These are phyloP conservation scores for Collybia nuda DNA, from an alignment of 768 basidiomycete species.

Conservation along the genomic window DNA sequence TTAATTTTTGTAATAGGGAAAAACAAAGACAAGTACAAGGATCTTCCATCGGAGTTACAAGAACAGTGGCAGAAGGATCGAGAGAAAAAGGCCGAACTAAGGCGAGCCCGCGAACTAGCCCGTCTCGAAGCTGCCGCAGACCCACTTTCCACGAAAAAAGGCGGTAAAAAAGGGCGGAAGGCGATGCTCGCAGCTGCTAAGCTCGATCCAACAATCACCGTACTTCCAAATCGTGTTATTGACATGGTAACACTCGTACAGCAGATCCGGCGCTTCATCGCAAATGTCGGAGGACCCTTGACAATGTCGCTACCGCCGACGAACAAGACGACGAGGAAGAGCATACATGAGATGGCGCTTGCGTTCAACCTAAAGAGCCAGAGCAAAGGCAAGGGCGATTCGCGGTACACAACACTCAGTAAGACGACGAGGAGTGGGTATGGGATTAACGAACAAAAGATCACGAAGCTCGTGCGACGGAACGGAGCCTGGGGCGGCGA, in stretches of 20 bases:
- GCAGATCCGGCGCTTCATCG: constrained; percentile 71
- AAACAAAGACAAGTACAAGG: constrained; percentile 51
- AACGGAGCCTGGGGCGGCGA: constrained; percentile 31
- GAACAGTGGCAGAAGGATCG: constrained; percentile 83
- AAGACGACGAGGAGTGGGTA: constrained; percentile 65
- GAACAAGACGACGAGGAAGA: constrained; percentile 67
- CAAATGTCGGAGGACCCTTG: constrained; percentile 44
- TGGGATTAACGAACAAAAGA: constrained; percentile 57
- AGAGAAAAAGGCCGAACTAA: constrained; percentile 76
- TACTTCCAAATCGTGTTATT: constrained; percentile 51
- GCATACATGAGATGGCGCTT: constrained; percentile 77
- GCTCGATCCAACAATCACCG: constrained; percentile 44
- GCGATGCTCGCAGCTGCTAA: constrained; percentile 59
- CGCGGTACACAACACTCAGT: constrained; percentile 73
- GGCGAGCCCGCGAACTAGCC: constrained; percentile 57
- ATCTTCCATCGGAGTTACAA: constrained; percentile 56
- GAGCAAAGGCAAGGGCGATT: constrained; percentile 70
- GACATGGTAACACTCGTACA: constrained; percentile 68
- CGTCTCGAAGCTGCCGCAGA: constrained; percentile 60
- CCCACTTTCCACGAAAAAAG: constrained; percentile 59
- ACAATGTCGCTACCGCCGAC: constrained; percentile 79
- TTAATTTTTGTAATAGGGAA: constrained; percentile 26
- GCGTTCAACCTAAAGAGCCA: constrained; percentile 77
- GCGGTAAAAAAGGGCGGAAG: constrained; percentile 69
- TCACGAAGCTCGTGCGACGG: constrained; percentile 44